Evolutionary conservation across 176 grass and related monocot species (phyloP).

Genomic region (Sorghum bicolor): Sorghum_bicolor_NCBIv3 NC_012872.2:49714001-49714500

Average conservation of each 20-base stretch:
- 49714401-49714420: neutral
- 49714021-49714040: conserved; percentile 14
- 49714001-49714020: conserved; percentile 18
- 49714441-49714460: neutral
- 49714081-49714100: neutral
- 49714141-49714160: conserved; percentile 1
- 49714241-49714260: conserved; percentile 8
- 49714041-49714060: conserved; percentile 13
- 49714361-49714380: neutral
- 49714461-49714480: neutral
- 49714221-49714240: conserved; percentile 7
- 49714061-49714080: neutral
- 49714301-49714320: neutral
- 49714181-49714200: conserved; percentile 10
- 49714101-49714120: neutral
- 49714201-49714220: conserved; percentile 1
- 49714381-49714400: neutral
- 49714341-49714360: neutral
- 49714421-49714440: neutral
- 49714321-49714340: neutral
- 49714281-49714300: conserved; percentile 8
- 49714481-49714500: neutral
- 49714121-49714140: conserved; percentile 7
- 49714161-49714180: neutral
- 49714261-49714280: conserved; percentile 7